phyloP scores from a whole-genome alignment of 352 stramenopile genomes.

The Thalassiosira mediterranea region DNA sequence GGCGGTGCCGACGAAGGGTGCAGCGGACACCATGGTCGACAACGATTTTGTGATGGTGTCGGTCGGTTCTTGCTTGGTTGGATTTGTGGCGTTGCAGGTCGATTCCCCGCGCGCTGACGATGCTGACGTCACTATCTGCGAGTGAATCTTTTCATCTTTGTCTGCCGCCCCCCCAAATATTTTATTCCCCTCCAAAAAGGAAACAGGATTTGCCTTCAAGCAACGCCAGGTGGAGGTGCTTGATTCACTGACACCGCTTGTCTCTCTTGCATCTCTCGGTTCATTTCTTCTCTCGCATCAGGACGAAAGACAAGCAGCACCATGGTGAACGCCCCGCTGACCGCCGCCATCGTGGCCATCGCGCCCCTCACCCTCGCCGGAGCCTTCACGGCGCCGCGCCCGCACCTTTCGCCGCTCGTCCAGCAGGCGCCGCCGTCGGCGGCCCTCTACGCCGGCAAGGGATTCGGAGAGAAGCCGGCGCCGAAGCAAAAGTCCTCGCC shows the following conservation, averaged over 20 bases:
- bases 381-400: constrained; percentile 1
- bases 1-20: background rate
- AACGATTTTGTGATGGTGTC: no score
- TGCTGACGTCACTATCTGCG: no score
- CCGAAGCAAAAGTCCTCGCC: constrained; percentile 22
- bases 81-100: background rate
- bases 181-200: no score
- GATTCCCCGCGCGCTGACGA: background rate
- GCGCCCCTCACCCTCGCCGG: background rate
- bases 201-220: no score
- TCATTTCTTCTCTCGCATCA: background rate
- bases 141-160: no score
- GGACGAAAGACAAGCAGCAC: no score
- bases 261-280: no score
- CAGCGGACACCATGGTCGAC: constrained; percentile 20
- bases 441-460: constrained; percentile 22
- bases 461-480: constrained; percentile 48
- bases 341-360: constrained; percentile 22
- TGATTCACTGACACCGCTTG: no score
- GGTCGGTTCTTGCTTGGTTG: background rate
- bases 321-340: constrained; percentile 7
- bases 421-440: background rate
- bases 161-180: no score
- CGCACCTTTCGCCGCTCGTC: background rate
- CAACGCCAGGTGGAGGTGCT: no score